Conservation (phyloP, 441 rosid species). For the Populus hybrid region DNA sequence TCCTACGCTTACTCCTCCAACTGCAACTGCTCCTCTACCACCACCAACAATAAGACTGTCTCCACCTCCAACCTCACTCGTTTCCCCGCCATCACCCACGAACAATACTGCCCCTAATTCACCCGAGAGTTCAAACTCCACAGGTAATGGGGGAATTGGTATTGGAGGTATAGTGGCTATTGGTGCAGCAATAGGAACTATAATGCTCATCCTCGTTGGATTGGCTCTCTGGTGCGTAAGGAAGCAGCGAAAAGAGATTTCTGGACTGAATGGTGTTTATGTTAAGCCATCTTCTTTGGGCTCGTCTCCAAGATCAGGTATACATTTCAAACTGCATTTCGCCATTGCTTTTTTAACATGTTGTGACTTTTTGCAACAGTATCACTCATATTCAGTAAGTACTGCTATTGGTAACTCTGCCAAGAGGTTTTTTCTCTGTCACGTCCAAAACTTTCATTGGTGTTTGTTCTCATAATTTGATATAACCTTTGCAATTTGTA, state of each 20-base stretch:
- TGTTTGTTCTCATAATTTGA: neutral
- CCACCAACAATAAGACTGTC: slow-evolving; percentile 32
- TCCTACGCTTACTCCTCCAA: slow-evolving; percentile 14
- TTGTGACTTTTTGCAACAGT: neutral
- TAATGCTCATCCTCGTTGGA: slow-evolving; percentile 56
- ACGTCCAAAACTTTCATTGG: neutral
- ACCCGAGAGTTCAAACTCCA: slow-evolving; percentile 30
- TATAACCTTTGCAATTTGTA: neutral
- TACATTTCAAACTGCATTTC: neutral
- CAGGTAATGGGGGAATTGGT: slow-evolving; percentile 31
- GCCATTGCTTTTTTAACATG: neutral
- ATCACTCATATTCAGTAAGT: neutral
- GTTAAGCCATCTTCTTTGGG: slow-evolving; percentile 55
- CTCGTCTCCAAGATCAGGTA: slow-evolving; percentile 69
- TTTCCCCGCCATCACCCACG: slow-evolving; percentile 24
- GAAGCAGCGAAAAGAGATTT: slow-evolving; percentile 45
- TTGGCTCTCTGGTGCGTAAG: slow-evolving; percentile 51
- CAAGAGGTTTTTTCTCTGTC: neutral
- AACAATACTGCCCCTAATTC: slow-evolving; percentile 28
- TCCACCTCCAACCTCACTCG: slow-evolving; percentile 38
- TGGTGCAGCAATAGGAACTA: slow-evolving; percentile 41
- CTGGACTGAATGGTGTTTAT: slow-evolving; percentile 48
- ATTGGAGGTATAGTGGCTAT: slow-evolving; percentile 46
- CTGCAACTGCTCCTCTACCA: slow-evolving; percentile 27
- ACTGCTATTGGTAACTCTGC: neutral